These are phyloP conservation scores for Colletotrichum sidae DNA, from an alignment of 2,329 filamentous ascomycete species.

Conservation along the genomic window DNA sequence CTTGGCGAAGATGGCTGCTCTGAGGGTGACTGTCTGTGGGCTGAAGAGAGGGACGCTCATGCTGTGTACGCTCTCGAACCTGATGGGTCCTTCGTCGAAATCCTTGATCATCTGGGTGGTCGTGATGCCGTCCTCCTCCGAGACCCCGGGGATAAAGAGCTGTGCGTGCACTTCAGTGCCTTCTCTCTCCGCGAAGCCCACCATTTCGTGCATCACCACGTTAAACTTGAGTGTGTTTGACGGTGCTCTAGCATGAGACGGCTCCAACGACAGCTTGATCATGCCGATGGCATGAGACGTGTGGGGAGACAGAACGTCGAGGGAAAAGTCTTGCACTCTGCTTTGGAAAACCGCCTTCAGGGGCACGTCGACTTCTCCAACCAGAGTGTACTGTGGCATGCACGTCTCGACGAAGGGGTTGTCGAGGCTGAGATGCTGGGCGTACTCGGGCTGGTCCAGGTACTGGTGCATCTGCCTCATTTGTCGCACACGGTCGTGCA, in stretches of 20 bases:
- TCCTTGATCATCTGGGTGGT: conserved; percentile 94
- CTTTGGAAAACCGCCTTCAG: conserved; percentile 94
- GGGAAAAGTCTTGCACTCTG: conserved; percentile 90
- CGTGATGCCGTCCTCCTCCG: conserved; percentile 90
- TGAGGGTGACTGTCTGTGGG: conserved; percentile 78
- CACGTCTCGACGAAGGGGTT: conserved; percentile 94
- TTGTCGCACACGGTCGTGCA: conserved; percentile 85
- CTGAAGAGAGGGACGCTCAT: conserved; percentile 92
- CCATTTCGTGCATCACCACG: conserved; percentile 95
- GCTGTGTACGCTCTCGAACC: conserved; percentile 97
- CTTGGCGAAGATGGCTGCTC: conserved; percentile 91
- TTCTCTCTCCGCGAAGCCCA: conserved; percentile 95
- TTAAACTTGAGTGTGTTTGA: conserved; percentile 97
- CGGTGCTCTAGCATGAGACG: conserved; percentile 91
- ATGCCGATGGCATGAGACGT: conserved; percentile 92
- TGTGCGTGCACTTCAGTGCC: conserved; percentile 96
- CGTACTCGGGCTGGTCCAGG: conserved; percentile 92
- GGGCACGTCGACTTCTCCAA: conserved; percentile 94
- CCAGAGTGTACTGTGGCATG: conserved; percentile 90
- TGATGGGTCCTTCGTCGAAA: conserved; percentile 92
- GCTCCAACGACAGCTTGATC: conserved; percentile 89
- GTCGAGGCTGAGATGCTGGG: conserved; percentile 90
- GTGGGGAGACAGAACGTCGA: conserved; percentile 93
- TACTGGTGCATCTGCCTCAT: conserved; percentile 99
- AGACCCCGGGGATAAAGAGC: conserved; percentile 92